Base-by-base conservation (phyloP, 2,329 filamentous ascomycete species). In the Amylocarpus encephaloides region DNA sequence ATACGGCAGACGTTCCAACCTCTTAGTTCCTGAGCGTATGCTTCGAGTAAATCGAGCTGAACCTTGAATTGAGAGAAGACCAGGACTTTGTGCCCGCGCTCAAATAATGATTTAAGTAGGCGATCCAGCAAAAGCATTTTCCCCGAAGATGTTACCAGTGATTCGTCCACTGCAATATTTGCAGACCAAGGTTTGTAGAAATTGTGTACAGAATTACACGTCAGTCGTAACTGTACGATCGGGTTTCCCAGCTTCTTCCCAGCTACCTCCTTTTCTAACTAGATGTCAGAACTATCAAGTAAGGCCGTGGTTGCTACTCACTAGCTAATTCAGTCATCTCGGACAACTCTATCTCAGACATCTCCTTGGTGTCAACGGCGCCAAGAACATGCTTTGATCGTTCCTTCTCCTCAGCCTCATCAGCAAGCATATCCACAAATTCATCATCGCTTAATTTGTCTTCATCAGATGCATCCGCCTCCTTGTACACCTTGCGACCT, bases 31-130 rank as follows among this genome's bases (percentile, higher is more conserved):
- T 71, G 73, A 42, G 89, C 89, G 70, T 95, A 98, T 49, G 92
- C 86, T 55, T 94, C 82, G 0, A 98, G 74, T 2, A 98, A 86
- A 62, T 97, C 90, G 0, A 98, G 80, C 56, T 95, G 91, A 0
- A 86, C 95, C 51, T 91, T 94, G 71, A 98, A 98, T 64, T 98
- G 93, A 0, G 88, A 94, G 68, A 98, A 98, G 46, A 98, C 89
- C 41, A 98, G 79, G 26, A 97, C 85, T 64, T 97, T 97, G 71
- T 96, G 91, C 3, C 80, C 85, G 1, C 80, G 76, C 0, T 72
- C 58, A 51, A 98, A 85, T 0, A 98, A 76, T 1, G 76, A 76
- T 0, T 87, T 86, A 0, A 98, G 77, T 0, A 98, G 76, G 0
- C 89, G 82, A 65, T 98, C 93, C 0, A 98, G 79, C 0, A 98